These are phyloP conservation scores for Apiospora pterosperma DNA, from an alignment of 2,329 filamentous ascomycete species.

Conservation along the genomic window DNA sequence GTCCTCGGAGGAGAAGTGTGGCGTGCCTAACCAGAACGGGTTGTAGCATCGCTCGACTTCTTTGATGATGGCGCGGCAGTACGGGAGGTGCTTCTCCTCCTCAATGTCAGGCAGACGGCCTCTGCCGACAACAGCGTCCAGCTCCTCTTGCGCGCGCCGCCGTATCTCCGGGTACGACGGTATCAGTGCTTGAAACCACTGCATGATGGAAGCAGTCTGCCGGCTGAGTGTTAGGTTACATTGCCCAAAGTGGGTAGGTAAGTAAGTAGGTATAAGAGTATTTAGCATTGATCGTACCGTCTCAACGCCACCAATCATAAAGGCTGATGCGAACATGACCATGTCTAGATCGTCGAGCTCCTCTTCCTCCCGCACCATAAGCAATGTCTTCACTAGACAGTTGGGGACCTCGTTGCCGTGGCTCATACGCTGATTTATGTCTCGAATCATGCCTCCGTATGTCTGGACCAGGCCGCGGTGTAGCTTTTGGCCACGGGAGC, in stretches of 20 bases:
- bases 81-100: conserved; percentile 6
- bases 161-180: conserved; percentile 5
- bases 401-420: conserved; percentile 5
- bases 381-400: conserved; percentile 7
- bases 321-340: conserved; percentile 9
- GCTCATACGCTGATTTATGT: conserved; percentile 4
- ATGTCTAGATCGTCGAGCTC: conserved; percentile 10
- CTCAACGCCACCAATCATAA: conserved; percentile 15
- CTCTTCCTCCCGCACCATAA: conserved; percentile 4
- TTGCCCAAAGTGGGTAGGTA: neutral
- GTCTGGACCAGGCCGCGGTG: conserved; percentile 7
- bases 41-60: conserved; percentile 17
- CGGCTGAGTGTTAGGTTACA: neutral
- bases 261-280: neutral
- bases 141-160: conserved; percentile 8
- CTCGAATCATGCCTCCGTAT: conserved; percentile 11
- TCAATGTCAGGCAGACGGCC: conserved; percentile 11
- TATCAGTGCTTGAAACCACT: conserved; percentile 8
- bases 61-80: conserved; percentile 9
- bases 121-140: conserved; percentile 14
- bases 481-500: conserved; percentile 3
- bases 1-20: conserved; percentile 16
- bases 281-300: conserved; percentile 11
- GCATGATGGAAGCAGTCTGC: conserved; percentile 6
- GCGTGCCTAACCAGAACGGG: conserved; percentile 25